Base-by-base conservation (phyloP, 257 asterid genomes). In the Solanum lignicaule region DNA sequence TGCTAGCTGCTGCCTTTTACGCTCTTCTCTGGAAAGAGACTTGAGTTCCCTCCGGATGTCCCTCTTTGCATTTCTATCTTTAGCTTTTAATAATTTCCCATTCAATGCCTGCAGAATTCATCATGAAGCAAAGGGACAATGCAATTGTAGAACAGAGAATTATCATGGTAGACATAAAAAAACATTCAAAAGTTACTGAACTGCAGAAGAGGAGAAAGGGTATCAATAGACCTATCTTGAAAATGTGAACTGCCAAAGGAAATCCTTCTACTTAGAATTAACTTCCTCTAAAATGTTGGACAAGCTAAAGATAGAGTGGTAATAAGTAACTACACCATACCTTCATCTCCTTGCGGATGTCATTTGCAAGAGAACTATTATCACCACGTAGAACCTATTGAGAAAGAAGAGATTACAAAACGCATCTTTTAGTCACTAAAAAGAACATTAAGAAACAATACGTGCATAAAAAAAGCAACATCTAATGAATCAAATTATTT, bases 271-370 rank as follows among this genome's bases (percentile, higher is more conserved):
- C 69, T 18, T 29, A 29, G 68, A 82, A 52, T 48, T 29, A 48
- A 48, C 68, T 82, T 82, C 69, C 85, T 46, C 18, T 82, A 18
- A 29, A 78, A 46, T 46, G 3, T 43, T 79, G 85, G 66, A 79
- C 65, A 43, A 15, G 85, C 39, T 27, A 60, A 32, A 79, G 66
- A 52, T 55, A 29, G 71, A 86, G 32, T 31, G 86, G 32, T 60
- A 55, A 79, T 73, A 73, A 25, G 81, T 82, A 29, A 69, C 76
- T 76, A 29, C 52, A 76, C 52, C 25, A 32, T 90, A 95, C 98
- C 98, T 95, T 97, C 96, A 95, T 97, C 93, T 97, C 99, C 91
- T 95, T 95, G 92, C 98, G 98, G 90, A 97, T 97, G 93, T 95
- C 99, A 89, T 94, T 95, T 58, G 99, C 99, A 91, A 95, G 98